Percentiles rank a stretch among this genome's conserved stretches.
phyloP scores from a whole-genome alignment of 495 filamentous ascomycete genomes.

The Bathelium albidoporum region DNA sequence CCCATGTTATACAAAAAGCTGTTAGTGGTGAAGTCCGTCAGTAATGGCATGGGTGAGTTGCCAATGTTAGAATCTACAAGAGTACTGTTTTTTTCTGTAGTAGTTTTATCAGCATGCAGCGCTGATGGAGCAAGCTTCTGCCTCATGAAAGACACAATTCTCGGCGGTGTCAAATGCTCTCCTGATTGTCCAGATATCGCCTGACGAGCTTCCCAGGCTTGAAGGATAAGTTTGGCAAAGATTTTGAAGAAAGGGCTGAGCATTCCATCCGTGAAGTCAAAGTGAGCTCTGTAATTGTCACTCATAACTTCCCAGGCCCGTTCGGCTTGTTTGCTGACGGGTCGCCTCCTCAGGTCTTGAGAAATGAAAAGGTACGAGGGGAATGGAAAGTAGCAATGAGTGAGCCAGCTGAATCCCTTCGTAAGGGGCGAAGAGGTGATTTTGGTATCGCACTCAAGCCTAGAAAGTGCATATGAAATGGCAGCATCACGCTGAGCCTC shows the following conservation, averaged over 20 bases:
- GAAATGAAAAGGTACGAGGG: constrained; percentile 42
- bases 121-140: not conserved
- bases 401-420: constrained; percentile 38
- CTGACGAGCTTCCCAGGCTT: constrained; percentile 34
- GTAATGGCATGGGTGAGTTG: not conserved
- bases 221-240: constrained; percentile 37
- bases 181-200: not conserved
- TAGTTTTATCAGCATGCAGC: not conserved
- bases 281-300: constrained; percentile 40
- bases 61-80: not conserved
- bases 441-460: constrained; percentile 42
- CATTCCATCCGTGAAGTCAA: constrained; percentile 7
- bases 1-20: not conserved
- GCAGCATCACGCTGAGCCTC: constrained; percentile 32
- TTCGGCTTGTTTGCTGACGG: constrained; percentile 25
- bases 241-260: constrained; percentile 32
- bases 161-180: not conserved
- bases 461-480: constrained; percentile 32
- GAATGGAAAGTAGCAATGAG: constrained; percentile 42
- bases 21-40: not conserved
- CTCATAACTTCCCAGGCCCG: constrained; percentile 41
- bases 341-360: constrained; percentile 36
- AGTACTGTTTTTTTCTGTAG: not conserved
- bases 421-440: constrained; percentile 38
- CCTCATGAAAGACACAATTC: not conserved